These are phyloP conservation scores for Cyclotella cryptica DNA, from an alignment of 108 stramenopile genomes.

Conservation along the genomic window DNA sequence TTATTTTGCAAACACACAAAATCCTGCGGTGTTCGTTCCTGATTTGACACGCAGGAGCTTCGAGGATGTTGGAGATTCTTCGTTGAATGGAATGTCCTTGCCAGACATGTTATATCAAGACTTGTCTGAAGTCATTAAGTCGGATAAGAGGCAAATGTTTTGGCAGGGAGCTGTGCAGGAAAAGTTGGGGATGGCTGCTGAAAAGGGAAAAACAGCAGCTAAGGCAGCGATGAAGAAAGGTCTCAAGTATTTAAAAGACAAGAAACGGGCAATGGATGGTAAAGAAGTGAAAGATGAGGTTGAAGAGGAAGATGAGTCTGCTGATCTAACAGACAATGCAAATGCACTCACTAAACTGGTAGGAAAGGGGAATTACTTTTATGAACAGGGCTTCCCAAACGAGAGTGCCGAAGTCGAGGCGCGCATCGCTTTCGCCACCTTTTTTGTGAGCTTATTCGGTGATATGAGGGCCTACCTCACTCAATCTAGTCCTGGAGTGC, in stretches of 20 bases:
- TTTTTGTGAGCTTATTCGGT: slow-evolving; percentile 55
- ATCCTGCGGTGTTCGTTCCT: slow-evolving; percentile 39
- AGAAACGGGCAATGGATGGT: slow-evolving; percentile 24
- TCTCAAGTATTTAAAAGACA: slow-evolving; percentile 40
- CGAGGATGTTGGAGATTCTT: slow-evolving; percentile 39
- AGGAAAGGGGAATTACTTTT: slow-evolving; percentile 46
- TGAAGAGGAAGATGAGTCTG: slow-evolving; percentile 21
- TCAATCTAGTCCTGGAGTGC: slow-evolving; percentile 27
- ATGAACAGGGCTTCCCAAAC: slow-evolving; percentile 43
- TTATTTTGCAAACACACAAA: slow-evolving; percentile 35
- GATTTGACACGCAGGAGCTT: slow-evolving; percentile 47
- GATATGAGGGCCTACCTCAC: slow-evolving; percentile 52
- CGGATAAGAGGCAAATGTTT: slow-evolving; percentile 47
- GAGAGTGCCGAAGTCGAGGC: slow-evolving; percentile 57
- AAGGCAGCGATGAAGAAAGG: slow-evolving; percentile 47
- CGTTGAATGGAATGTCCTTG: slow-evolving; percentile 24
- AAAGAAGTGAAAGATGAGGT: slow-evolving; percentile 22
- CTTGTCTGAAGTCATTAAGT: slow-evolving; percentile 29
- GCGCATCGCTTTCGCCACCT: slow-evolving; percentile 48
- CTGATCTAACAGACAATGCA: slow-evolving; percentile 9
- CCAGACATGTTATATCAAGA: slow-evolving; percentile 48
- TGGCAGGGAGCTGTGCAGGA: slow-evolving; percentile 55
- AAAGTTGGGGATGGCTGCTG: slow-evolving; percentile 50
- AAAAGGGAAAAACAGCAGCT: slow-evolving; percentile 39
- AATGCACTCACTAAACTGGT: slow-evolving; percentile 25